Conservation (phyloP, 2,329 filamentous ascomycete species). For the Neofusicoccum sp. region DNA sequence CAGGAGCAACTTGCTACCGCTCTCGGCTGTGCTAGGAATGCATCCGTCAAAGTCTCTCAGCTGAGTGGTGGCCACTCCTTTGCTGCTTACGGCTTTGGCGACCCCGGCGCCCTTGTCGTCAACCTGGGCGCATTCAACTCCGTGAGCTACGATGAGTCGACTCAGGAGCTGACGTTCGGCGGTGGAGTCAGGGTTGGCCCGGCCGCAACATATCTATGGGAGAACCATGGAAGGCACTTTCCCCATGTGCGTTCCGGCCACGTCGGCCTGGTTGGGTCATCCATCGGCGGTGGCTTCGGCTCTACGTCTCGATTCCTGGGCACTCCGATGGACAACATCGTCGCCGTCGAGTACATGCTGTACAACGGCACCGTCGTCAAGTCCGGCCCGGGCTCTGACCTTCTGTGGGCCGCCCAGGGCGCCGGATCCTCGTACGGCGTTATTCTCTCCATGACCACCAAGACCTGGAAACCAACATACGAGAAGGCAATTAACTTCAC, state of each 20-base stretch:
- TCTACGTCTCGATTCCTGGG: conserved; percentile 27
- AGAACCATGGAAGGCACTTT: conserved; percentile 27
- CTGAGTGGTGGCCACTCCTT: conserved; percentile 27
- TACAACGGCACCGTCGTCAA: conserved; percentile 17
- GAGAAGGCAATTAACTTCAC: conserved; percentile 26
- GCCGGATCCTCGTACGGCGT: conserved; percentile 27
- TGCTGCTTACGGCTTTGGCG: conserved; percentile 26
- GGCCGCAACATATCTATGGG: conserved; percentile 26
- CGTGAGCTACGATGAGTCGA: conserved; percentile 23
- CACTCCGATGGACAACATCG: conserved; percentile 25
- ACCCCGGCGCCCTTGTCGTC: conserved; percentile 24
- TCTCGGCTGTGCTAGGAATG: conserved; percentile 24
- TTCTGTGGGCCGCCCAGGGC: conserved; percentile 23
- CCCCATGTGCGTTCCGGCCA: conserved; percentile 27
- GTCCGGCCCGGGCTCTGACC: neutral
- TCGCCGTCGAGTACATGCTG: conserved; percentile 24
- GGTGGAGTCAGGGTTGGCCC: conserved; percentile 26
- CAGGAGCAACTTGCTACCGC: conserved; percentile 24
- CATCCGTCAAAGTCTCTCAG: conserved; percentile 24
- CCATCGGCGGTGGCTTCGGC: conserved; percentile 27
- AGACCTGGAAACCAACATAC: conserved; percentile 26
- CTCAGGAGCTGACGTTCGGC: conserved; percentile 24
- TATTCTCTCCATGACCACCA: conserved; percentile 25
- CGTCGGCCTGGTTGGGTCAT: conserved; percentile 26
- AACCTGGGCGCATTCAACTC: conserved; percentile 25